phyloP scores from a whole-genome alignment of 345 rosid species.

The Cochlearia excelsa region DNA sequence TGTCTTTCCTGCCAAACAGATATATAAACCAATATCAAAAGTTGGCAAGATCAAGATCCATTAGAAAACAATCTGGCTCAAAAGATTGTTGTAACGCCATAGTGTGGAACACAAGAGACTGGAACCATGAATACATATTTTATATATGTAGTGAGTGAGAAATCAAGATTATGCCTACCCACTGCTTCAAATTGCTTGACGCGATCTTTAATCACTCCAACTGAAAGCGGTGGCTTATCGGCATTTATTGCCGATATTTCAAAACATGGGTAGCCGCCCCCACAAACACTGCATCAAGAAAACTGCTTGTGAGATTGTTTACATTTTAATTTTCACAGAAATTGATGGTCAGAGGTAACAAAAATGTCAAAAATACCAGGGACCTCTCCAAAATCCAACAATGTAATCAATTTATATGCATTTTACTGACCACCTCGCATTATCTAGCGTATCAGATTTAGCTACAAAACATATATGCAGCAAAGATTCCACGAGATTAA shows the following conservation, averaged over 20 bases:
- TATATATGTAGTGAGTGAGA: neutral
- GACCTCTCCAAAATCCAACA: slow-evolving; percentile 15
- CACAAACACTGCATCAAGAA: slow-evolving; percentile 51
- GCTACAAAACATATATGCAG: slow-evolving; percentile 17
- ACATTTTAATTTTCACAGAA: neutral
- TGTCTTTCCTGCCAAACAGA: slow-evolving; percentile 65
- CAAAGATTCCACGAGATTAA: slow-evolving; percentile 8
- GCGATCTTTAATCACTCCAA: slow-evolving; percentile 66
- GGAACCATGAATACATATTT: neutral
- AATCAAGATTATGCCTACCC: slow-evolving; percentile 50
- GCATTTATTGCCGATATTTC: slow-evolving; percentile 91
- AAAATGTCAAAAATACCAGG: neutral
- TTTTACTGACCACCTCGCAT: slow-evolving; percentile 1
- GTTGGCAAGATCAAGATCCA: slow-evolving; percentile 1
- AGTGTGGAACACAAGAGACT: slow-evolving; percentile 2
- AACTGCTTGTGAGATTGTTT: slow-evolving; percentile 27
- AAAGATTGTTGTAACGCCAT: neutral
- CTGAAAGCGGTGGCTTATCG: slow-evolving; percentile 80
- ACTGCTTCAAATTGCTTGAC: slow-evolving; percentile 66
- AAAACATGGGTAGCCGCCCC: slow-evolving; percentile 80
- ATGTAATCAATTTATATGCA: neutral
- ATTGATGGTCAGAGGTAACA: neutral
- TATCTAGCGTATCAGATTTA: slow-evolving; percentile 14
- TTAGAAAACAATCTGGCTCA: neutral
- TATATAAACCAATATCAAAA: slow-evolving; percentile 18